Conservation (phyloP, 495 filamentous ascomycete species). For the Tuber umbilicatum region DNA sequence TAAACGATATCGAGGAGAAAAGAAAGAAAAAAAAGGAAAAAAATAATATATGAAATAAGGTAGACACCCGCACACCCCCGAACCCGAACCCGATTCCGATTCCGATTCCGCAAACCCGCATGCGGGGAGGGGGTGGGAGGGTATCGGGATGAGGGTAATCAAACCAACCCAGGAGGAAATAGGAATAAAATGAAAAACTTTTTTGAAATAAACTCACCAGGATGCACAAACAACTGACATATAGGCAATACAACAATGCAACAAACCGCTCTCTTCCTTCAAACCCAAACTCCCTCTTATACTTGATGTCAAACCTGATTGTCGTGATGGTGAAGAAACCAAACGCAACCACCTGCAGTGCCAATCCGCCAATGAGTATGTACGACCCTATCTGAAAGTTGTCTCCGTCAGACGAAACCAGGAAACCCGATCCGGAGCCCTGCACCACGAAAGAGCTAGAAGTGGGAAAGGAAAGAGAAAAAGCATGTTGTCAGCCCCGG, state of each 20-base stretch:
- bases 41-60: neutral
- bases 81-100: neutral
- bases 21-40: neutral
- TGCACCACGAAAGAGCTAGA: slow-evolving; percentile 22
- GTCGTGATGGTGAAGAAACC: slow-evolving; percentile 28
- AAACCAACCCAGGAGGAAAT: neutral
- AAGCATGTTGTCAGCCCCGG: neutral
- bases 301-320: slow-evolving; percentile 26
- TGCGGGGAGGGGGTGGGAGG: neutral
- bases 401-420: slow-evolving; percentile 21
- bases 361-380: slow-evolving; percentile 8
- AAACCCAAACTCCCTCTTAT: neutral
- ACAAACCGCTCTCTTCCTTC: neutral
- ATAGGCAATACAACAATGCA: neutral
- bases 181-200: neutral
- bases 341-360: slow-evolving; percentile 25
- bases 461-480: neutral
- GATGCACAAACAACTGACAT: slow-evolving; percentile 4
- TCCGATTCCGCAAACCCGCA: slow-evolving; percentile 3
- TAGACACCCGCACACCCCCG: neutral
- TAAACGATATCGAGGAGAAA: neutral
- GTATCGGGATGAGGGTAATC: neutral
- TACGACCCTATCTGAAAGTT: neutral
- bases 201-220: neutral
- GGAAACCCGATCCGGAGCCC: slow-evolving; percentile 30